phyloP scores from a whole-genome alignment of 371 early-diverging fungal species.

The Vittaforma corneae region DNA sequence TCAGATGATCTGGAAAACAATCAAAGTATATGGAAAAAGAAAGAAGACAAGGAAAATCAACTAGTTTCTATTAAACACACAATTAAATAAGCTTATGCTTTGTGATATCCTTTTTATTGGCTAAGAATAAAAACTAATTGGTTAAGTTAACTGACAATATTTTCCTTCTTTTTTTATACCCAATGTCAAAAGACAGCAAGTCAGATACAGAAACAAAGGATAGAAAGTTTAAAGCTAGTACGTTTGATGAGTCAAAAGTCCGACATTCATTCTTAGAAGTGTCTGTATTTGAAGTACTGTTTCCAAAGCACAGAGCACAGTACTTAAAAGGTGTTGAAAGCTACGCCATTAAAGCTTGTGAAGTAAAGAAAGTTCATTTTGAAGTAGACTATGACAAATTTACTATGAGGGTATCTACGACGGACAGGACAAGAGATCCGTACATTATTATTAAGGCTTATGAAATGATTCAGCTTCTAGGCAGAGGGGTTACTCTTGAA shows the following conservation, averaged over 20 bases:
- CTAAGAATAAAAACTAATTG: too few species aligned
- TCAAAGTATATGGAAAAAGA: too few species aligned
- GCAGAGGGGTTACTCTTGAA: constrained; percentile 81
- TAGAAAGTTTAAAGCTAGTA: too few species aligned
- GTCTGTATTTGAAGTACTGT: constrained; percentile 86
- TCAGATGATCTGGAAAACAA: too few species aligned
- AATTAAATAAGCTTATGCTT: too few species aligned
- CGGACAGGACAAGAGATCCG: constrained; percentile 86
- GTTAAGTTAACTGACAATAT: too few species aligned
- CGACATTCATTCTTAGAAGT: constrained; percentile 76
- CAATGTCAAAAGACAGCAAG: too few species aligned
- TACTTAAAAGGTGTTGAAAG: constrained; percentile 86
- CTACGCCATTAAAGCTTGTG: constrained; percentile 73
- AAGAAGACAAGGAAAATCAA: too few species aligned
- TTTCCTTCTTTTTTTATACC: too few species aligned
- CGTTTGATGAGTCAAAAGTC: constrained; percentile 20
- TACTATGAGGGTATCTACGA: constrained; percentile 89
- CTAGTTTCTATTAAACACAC: too few species aligned
- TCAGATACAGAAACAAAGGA: too few species aligned
- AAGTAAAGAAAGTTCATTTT: constrained; percentile 75
- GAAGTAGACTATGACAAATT: constrained; percentile 84
- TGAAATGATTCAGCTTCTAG: constrained; percentile 82
- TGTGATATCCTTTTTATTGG: too few species aligned
- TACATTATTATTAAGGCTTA: constrained; percentile 85
- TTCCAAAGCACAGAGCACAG: constrained; percentile 88